Evolutionary conservation across 805 yeast genomes (phyloP).

Genomic region (Komagataella pastoris): DNA sequence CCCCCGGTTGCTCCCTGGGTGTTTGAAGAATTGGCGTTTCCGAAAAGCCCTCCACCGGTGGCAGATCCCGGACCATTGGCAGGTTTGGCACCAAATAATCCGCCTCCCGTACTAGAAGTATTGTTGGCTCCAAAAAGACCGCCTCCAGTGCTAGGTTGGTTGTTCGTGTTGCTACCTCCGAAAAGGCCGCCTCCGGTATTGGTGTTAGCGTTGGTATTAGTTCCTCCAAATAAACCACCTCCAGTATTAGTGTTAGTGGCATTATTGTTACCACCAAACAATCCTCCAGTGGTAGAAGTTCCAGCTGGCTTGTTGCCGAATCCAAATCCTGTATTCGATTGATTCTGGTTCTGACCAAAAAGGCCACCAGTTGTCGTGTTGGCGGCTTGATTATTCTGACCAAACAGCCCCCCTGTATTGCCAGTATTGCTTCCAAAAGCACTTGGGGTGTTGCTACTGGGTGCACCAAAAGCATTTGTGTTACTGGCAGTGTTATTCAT

Average conservation of each 20-base stretch:
- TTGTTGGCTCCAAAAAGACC: conserved; percentile 16
- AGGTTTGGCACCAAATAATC: conserved; percentile 21
- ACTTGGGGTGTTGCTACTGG: conserved; percentile 7
- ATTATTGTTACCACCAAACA: conserved; percentile 17
- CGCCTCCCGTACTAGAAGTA: conserved; percentile 13
- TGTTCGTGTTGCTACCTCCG: conserved; percentile 5
- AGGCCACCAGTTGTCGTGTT: conserved; percentile 3
- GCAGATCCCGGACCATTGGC: conserved; percentile 3
- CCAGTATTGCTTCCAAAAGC: conserved; percentile 8
- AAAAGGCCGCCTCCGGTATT: conserved; percentile 3
- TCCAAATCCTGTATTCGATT: conserved; percentile 12
- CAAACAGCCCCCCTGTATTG: conserved; percentile 7
- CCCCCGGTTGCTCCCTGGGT: conserved; percentile 1
- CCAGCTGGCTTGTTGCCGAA: conserved; percentile 13
- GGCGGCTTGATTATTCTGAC: conserved; percentile 6
- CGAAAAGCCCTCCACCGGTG: conserved; percentile 30
- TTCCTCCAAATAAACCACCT: conserved; percentile 2
- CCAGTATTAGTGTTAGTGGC: conserved; percentile 8
- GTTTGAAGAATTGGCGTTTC: conserved; percentile 10
- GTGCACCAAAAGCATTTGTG: conserved; percentile 14
- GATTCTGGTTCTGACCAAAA: conserved; percentile 3
- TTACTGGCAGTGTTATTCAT: conserved; percentile 12
- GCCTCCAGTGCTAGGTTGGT: conserved; percentile 6
- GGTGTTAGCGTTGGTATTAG: conserved; percentile 9
- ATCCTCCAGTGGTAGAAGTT: conserved; percentile 16